These are phyloP conservation scores for Porphyrellus sp. DNA, from an alignment of 1,284 basidiomycete genomes.

Conservation along the genomic window DNA sequence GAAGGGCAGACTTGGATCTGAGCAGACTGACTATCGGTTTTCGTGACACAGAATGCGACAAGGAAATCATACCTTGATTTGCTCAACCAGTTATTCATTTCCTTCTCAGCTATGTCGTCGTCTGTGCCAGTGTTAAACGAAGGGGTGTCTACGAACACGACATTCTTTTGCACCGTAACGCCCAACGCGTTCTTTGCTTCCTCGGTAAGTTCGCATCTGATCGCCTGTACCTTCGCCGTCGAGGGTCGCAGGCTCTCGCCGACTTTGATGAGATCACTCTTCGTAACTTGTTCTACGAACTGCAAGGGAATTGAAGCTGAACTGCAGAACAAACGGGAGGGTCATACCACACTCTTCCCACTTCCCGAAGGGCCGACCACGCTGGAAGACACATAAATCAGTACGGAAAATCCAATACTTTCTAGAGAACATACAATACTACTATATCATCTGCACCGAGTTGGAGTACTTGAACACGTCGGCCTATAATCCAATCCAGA, in stretches of 20 bases:
- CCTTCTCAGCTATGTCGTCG: not conserved
- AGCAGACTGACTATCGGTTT: not conserved
- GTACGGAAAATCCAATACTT: not conserved
- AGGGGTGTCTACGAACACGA: conserved; percentile 25
- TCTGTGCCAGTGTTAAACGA: conserved; percentile 4
- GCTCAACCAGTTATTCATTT: conserved; percentile 9
- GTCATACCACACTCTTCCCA: conserved; percentile 22
- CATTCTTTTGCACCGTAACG: not conserved
- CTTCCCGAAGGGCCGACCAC: conserved; percentile 21
- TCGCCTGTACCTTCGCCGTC: conserved; percentile 1
- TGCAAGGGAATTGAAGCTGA: not conserved
- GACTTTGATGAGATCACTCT: not conserved
- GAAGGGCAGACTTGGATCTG: conserved; percentile 13
- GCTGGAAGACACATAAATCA: conserved; percentile 14
- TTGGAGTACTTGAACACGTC: too few species aligned
- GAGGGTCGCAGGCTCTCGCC: not conserved
- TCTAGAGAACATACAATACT: conserved; percentile 18
- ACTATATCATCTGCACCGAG: conserved; percentile 16
- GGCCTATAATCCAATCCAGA: too few species aligned
- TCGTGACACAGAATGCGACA: not conserved
- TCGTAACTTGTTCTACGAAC: conserved; percentile 14
- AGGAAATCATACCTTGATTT: conserved; percentile 7
- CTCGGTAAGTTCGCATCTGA: conserved; percentile 5
- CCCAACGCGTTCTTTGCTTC: too few species aligned
- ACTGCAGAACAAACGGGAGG: not conserved